Evolutionary conservation across 495 filamentous ascomycete genomes (phyloP).

Genomic region (Hypoxylon perforatum): DNA sequence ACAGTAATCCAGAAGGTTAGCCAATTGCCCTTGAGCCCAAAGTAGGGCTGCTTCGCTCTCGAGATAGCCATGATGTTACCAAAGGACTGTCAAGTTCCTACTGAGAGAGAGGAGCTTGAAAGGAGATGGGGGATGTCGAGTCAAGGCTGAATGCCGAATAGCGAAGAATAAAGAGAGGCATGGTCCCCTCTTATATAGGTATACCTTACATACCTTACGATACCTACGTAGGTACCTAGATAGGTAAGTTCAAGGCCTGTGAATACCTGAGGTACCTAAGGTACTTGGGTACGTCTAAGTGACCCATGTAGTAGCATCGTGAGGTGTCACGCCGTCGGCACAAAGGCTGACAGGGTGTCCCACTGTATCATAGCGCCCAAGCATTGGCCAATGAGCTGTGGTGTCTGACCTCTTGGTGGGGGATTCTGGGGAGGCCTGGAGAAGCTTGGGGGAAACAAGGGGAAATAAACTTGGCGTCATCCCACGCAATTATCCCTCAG

Average conservation of each 20-base stretch:
- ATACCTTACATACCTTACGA: too few relatives aligned
- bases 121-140: constrained; percentile 4
- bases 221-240: too few relatives aligned
- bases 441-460: neutral
- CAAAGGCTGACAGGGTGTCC: constrained; percentile 16
- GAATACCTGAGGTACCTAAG: too few relatives aligned
- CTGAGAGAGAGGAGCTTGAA: constrained; percentile 5
- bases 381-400: constrained; percentile 23
- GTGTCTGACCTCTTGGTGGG: constrained; percentile 1
- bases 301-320: constrained; percentile 10
- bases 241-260: too few relatives aligned
- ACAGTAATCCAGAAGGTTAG: constrained; percentile 70
- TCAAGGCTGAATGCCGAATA: neutral
- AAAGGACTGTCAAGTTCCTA: constrained; percentile 7
- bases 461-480: constrained; percentile 7
- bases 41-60: constrained; percentile 59
- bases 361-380: constrained; percentile 11
- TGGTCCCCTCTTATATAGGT: constrained; percentile 24
- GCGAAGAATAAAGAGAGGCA: neutral
- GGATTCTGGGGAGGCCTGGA: constrained; percentile 11
- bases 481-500: constrained; percentile 23
- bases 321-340: constrained; percentile 27
- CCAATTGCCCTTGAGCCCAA: constrained; percentile 67
- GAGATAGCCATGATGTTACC: constrained; percentile 25
- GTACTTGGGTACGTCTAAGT: constrained; percentile 9